phyloP scores from a whole-genome alignment of 1,139 yeast species.

The Scheffersomyces illinoinensis region DNA sequence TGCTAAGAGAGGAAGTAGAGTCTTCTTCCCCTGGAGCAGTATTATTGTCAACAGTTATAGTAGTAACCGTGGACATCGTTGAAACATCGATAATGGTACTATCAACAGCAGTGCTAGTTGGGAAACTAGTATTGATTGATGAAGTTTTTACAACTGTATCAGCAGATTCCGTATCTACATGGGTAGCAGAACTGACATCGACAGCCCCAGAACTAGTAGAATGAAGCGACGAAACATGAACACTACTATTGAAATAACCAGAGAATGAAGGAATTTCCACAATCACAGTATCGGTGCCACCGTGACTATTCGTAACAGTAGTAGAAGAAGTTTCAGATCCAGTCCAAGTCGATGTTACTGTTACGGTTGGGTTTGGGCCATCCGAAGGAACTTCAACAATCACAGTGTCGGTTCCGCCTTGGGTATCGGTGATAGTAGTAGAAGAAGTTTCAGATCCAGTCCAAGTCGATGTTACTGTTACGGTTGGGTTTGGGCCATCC shows the following conservation, averaged over 20 bases:
- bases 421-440: neutral
- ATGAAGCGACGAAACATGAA: neutral
- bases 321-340: constrained; percentile 1
- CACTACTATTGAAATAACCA: neutral
- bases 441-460: constrained; percentile 1
- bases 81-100: neutral
- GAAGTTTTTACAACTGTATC: neutral
- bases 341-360: constrained; percentile 7
- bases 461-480: constrained; percentile 9
- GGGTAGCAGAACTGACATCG: neutral
- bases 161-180: no score
- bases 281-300: constrained; percentile 11
- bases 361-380: constrained; percentile 10
- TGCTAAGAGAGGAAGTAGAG: neutral
- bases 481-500: constrained; percentile 9
- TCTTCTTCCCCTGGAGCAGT: neutral
- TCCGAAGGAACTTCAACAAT: constrained; percentile 11
- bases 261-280: constrained; percentile 12
- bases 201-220: no score
- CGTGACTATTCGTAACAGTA: neutral
- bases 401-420: constrained; percentile 10
- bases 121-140: neutral
- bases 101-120: neutral
- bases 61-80: neutral
- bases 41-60: neutral